Evolutionary conservation across 208 protist genomes (phyloP).

Genomic region (Leishmania major): DNA sequence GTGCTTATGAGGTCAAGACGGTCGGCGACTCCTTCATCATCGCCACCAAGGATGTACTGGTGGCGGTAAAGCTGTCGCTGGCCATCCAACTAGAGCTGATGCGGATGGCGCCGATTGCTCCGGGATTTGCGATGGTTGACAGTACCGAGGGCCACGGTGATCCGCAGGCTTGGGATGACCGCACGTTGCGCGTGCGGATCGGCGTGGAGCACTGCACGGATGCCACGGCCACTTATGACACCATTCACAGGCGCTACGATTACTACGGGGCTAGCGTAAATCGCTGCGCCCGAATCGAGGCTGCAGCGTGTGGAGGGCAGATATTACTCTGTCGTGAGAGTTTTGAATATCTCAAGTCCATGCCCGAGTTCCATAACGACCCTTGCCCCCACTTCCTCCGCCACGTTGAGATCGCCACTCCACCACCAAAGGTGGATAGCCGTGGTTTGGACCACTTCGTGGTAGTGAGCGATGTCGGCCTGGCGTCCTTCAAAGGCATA

Average conservation of each 20-base stretch:
- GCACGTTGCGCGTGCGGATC: conserved; percentile 64
- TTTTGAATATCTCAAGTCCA: conserved; percentile 58
- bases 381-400: conserved; percentile 52
- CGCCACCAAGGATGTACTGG: conserved; percentile 60
- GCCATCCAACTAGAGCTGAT: conserved; percentile 78
- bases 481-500: conserved; percentile 55
- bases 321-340: conserved; percentile 75
- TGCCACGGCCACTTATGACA: conserved; percentile 64
- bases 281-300: conserved; percentile 76
- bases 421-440: conserved; percentile 33
- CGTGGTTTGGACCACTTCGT: conserved; percentile 65
- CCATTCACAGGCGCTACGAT: conserved; percentile 72
- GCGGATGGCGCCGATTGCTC: conserved; percentile 59
- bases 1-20: conserved; percentile 86
- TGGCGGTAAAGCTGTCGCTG: conserved; percentile 72
- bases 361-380: conserved; percentile 60
- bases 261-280: conserved; percentile 93
- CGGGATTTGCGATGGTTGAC: conserved; percentile 66
- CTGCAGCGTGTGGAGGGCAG: conserved; percentile 76
- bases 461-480: conserved; percentile 50
- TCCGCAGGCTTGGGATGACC: conserved; percentile 36
- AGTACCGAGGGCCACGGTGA: conserved; percentile 55
- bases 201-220: conserved; percentile 80
- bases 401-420: conserved; percentile 40
- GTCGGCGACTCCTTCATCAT: conserved; percentile 89